Evolutionary conservation across 2,329 filamentous ascomycete species (phyloP), one percentile per base, ranked within the genome.

Genomic region (Lachnellula cervina): DNA sequence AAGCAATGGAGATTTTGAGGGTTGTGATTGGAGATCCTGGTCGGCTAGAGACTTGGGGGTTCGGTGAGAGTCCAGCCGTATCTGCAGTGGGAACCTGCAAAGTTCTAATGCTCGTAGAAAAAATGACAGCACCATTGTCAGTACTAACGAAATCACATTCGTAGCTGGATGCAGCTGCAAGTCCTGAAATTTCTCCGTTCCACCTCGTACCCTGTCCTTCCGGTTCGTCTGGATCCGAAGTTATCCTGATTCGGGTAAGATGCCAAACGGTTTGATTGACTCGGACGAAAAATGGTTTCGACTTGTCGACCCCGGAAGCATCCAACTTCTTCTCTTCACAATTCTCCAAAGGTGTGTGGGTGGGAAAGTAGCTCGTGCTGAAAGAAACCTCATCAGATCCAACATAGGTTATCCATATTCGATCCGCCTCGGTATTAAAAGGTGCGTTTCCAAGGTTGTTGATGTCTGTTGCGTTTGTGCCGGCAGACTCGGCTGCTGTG

Each of bases 201-300:
- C 86, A 92, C 47, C 80, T 78, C 46, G 78, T 78, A 34, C 80
- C 77, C 71, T 78, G 63, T 63, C 71, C 68, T 62, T 62, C 51
- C 63, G 56, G 44, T 32, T 61, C 53, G 17, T 63, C 73, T 44
- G 69, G 63, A 52, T 73, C 63, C 49, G 70, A 68, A 54, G 80
- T 72, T 32, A 78, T 74, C 56, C 80, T 80, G 66, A 92, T 90
- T 62, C 86, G 80, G 11, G 87, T 89, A 1, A 88, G 88, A 67
- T 88, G 88, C 89, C 89, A 93, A 58, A 84, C 80, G 9, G 88
- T 87, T 50, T 89, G 86, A 71, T 93, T 92, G 62, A 93, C 82
- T 60, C 84, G 80, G 54, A 92, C 87, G 68, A 84, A 90, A 68
- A 92, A 91, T 5, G 88, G 89, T 69, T 90, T 91, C 35, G 81